Conservation (phyloP, 176 grass and related monocot genomes). For the Dendrocalamus sinicus region DNA sequence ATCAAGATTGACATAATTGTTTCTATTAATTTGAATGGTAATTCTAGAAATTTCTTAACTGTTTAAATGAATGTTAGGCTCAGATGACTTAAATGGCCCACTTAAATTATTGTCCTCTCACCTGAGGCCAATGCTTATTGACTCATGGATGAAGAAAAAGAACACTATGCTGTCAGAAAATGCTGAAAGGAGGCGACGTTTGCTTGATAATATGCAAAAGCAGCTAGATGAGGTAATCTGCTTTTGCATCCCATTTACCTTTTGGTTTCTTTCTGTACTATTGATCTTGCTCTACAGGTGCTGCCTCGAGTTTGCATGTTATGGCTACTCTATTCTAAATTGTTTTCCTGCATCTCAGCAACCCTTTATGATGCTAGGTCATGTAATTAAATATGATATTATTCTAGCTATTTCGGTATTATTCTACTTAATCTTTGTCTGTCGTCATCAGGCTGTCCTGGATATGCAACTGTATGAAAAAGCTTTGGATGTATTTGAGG, state of each 20-base stretch:
- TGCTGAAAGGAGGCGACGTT: conserved; percentile 74
- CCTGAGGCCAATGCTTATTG: conserved; percentile 89
- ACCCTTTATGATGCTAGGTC: conserved; percentile 14
- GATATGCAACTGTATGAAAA: conserved; percentile 95
- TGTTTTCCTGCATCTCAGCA: conserved; percentile 17
- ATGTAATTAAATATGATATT: background rate
- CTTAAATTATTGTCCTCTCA: conserved; percentile 72
- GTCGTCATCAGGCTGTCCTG: conserved; percentile 70
- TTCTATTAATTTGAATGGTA: conserved; percentile 21
- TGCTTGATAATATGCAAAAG: conserved; percentile 92
- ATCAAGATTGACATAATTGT: conserved; percentile 34
- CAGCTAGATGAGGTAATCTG: conserved; percentile 87
- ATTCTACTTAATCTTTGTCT: conserved; percentile 36
- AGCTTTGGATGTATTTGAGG: conserved; percentile 91
- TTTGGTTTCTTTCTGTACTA: conserved; percentile 31
- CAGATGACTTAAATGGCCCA: conserved; percentile 59
- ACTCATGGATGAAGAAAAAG: conserved; percentile 83
- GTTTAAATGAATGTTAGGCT: conserved; percentile 55
- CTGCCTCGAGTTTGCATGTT: background rate
- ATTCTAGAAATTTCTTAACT: conserved; percentile 28
- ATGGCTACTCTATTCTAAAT: background rate
- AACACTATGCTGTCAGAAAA: conserved; percentile 87
- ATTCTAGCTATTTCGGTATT: background rate
- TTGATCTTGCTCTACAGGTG: background rate
- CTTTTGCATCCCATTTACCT: conserved; percentile 23